phyloP scores from a whole-genome alignment of 1,139 yeast species.

The Geotrichum klebahnii region DNA sequence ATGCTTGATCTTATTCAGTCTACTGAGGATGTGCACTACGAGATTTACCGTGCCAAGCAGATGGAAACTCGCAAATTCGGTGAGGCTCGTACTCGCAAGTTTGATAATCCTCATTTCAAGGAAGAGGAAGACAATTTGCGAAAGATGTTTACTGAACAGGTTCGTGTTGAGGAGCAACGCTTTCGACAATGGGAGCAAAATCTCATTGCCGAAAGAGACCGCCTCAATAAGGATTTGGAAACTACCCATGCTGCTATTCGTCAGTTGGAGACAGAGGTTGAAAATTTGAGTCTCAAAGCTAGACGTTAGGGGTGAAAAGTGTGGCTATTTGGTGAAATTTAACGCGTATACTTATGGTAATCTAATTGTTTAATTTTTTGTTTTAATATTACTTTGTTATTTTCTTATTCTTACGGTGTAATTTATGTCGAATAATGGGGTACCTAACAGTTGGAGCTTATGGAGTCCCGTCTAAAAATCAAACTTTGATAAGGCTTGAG shows the following conservation, averaged over 20 bases:
- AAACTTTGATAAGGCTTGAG: too few species aligned
- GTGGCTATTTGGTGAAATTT: not conserved
- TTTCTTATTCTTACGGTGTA: not conserved
- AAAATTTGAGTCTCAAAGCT: slow-evolving; percentile 27
- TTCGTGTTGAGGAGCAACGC: slow-evolving; percentile 92
- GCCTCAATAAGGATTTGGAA: slow-evolving; percentile 89
- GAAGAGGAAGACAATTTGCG: slow-evolving; percentile 94
- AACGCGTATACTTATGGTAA: not conserved
- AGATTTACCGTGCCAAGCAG: slow-evolving; percentile 77
- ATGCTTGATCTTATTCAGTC: slow-evolving; percentile 83
- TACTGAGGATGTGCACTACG: slow-evolving; percentile 91
- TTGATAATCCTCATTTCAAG: slow-evolving; percentile 84
- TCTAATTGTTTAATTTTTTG: not conserved
- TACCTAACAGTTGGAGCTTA: too few species aligned
- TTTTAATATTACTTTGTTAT: not conserved
- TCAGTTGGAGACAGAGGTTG: slow-evolving; percentile 37
- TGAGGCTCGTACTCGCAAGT: slow-evolving; percentile 43
- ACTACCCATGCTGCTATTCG: slow-evolving; percentile 58
- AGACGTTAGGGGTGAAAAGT: not conserved
- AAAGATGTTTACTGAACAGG: slow-evolving; percentile 96
- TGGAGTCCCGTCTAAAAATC: too few species aligned
- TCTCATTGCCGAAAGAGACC: slow-evolving; percentile 88
- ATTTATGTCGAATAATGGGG: too few species aligned
- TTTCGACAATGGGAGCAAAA: slow-evolving; percentile 98
- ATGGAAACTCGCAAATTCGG: slow-evolving; percentile 59